Base-by-base conservation (phyloP, 2,329 filamentous ascomycete species). In the Clarireedia monteithiana region DNA sequence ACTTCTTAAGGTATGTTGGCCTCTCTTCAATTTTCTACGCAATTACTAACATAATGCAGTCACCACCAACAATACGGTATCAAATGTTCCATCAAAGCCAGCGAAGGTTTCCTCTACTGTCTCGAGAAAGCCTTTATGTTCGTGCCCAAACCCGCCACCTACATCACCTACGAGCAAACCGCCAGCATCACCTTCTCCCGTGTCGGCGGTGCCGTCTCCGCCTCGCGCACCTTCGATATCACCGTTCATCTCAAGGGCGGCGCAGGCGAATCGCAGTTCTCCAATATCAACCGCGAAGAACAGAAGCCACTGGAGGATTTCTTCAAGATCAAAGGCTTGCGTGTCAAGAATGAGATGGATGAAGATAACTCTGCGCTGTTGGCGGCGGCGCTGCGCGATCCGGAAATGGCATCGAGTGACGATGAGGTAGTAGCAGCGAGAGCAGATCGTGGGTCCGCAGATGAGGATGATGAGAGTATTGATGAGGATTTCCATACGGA, bases 31-130 rank as follows among this genome's bases (percentile, higher is more conserved):
- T 50, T 42, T 59, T 50, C 38, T 17, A 38, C 14, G 39, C 56
- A 20, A 3, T 38, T 44, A 50, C 70, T 74, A 60, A 73, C 62
- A 17, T 20, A 40, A 24, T 6, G 51, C 14, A 83, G 88, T 63
- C 94, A 97, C 74, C 91, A 96, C 70, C 84, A 88, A 67, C 91
- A 96, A 72, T 89, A 86, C 64, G 94, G 94, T 57, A 95, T 99
- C 73, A 99, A 99, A 75, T 99, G 94, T 73, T 95, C 91, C n/a
- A 96, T 99, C 82, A 99, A 99, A 75, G 95, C 95, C 53, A 96
- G 95, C 72, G 94, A 99, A 75, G 94, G 95, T 59, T 91, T 96
- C 69, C 77, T 99, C 50, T 99, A 95, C 81, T 96, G 91, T 71
- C 76, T 99, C 63, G 94, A 99, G 73, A 96, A 96, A 75, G 92